Percentiles rank a stretch among this genome's conserved stretches.
Conservation (phyloP, 2,329 filamentous ascomycete genomes). For the Cercospora sp. region DNA sequence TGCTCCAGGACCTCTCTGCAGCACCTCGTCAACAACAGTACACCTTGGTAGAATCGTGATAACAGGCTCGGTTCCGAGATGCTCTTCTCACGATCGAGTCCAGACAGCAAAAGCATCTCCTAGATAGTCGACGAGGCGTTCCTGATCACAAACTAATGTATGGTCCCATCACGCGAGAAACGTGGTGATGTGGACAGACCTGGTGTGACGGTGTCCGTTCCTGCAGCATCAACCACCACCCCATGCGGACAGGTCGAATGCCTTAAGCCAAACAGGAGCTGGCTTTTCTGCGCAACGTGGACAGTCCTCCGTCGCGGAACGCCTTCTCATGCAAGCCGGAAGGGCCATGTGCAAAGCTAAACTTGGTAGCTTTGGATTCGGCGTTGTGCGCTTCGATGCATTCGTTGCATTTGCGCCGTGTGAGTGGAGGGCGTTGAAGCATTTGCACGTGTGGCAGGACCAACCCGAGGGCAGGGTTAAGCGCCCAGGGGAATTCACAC, state of each 20-base stretch:
- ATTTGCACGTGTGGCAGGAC: slow-evolving; percentile 13
- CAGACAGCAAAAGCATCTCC: not conserved
- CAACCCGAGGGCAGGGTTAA: slow-evolving; percentile 17
- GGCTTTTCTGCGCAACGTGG: slow-evolving; percentile 1
- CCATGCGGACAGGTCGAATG: not conserved
- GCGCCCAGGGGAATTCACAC: slow-evolving; percentile 9
- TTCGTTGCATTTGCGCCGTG: slow-evolving; percentile 11
- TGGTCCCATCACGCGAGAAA: slow-evolving; percentile 5
- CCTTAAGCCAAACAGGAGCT: not conserved
- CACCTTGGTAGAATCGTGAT: not conserved
- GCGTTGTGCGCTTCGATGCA: not conserved
- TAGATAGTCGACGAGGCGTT: not conserved
- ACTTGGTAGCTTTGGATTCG: slow-evolving; percentile 1
- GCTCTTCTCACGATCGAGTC: not conserved
- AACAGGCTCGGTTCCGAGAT: not conserved
- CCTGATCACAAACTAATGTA: slow-evolving; percentile 8
- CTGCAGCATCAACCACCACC: slow-evolving; percentile 7
- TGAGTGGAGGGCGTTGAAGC: not conserved
- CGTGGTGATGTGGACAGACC: slow-evolving; percentile 12
- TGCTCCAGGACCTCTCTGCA: not conserved
- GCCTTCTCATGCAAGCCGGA: slow-evolving; percentile 6
- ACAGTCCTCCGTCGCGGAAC: not conserved
- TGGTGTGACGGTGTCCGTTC: slow-evolving; percentile 8
- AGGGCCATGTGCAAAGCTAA: slow-evolving; percentile 15
- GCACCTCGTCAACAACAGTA: not conserved